phyloP scores from a whole-genome alignment of 2,329 filamentous ascomycete genomes.

The Verticillium nonalfalfae region DNA sequence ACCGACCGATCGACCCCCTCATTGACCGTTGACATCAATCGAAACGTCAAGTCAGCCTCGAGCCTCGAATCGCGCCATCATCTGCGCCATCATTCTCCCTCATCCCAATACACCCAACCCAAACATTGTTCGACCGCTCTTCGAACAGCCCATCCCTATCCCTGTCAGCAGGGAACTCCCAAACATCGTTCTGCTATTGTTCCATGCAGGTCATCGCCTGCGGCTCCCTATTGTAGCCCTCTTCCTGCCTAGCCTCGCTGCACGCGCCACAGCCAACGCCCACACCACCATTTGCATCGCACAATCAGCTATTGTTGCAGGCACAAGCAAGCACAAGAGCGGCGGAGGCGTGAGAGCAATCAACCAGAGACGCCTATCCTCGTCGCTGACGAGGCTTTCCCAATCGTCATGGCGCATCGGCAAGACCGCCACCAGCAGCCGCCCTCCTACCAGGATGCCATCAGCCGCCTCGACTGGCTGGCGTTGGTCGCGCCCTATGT shows the following conservation, averaged over 20 bases:
- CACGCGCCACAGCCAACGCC: neutral
- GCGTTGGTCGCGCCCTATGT: constrained; percentile 39
- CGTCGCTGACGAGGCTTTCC: neutral
- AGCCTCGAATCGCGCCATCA: neutral
- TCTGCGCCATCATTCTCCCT: neutral
- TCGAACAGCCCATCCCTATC: neutral
- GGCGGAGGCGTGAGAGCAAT: too few relatives aligned
- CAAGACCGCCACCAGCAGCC: constrained; percentile 18
- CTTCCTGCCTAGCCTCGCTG: neutral
- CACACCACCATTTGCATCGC: constrained; percentile 8
- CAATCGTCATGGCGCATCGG: constrained; percentile 14
- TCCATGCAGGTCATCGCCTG: neutral
- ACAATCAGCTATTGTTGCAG: constrained; percentile 30
- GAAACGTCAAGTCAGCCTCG: too few relatives aligned
- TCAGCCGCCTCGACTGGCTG: constrained; percentile 39
- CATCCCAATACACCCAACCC: neutral
- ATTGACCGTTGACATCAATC: too few relatives aligned
- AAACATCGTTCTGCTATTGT: neutral
- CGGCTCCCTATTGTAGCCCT: neutral
- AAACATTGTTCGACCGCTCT: neutral
- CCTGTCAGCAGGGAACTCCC: neutral
- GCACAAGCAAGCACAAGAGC: constrained; percentile 19
- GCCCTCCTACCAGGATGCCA: constrained; percentile 50
- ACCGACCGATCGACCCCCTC: too few relatives aligned
- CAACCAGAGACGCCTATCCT: neutral